phyloP scores from a whole-genome alignment of 139 green algal genomes.

The Diplosphaera chodatii region DNA sequence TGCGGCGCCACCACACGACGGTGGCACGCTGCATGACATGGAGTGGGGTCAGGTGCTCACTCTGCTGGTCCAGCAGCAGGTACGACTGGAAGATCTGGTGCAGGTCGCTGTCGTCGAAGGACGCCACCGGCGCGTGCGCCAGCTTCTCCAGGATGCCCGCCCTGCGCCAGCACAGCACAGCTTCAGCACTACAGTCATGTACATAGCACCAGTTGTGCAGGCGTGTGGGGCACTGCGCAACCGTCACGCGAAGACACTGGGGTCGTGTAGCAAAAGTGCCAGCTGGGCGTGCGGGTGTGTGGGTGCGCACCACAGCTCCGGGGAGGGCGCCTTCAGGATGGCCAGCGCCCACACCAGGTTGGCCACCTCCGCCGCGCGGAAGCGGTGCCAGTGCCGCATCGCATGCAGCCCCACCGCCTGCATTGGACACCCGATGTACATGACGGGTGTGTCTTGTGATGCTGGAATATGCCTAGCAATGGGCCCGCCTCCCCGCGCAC shows the following conservation, averaged over 20 bases:
- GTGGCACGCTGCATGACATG: not conserved
- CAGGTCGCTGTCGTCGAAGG: conserved; percentile 28
- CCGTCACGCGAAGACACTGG: too few species aligned
- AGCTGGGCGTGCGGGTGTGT: too few species aligned
- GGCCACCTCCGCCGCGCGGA: conserved; percentile 19
- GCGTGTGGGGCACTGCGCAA: too few species aligned
- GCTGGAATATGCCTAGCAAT: too few species aligned
- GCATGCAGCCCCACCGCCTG: conserved; percentile 10
- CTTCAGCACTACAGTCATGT: too few species aligned
- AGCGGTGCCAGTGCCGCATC: conserved; percentile 27
- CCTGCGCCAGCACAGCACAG: not conserved
- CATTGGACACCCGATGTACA: too few species aligned
- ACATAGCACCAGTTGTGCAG: too few species aligned
- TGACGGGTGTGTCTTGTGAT: too few species aligned
- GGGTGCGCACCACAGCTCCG: conserved; percentile 13
- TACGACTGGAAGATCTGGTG: conserved; percentile 36
- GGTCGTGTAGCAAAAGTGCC: too few species aligned
- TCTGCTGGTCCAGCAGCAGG: conserved; percentile 16
- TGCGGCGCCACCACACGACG: too few species aligned
- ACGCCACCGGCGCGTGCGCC: not conserved
- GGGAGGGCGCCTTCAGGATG: conserved; percentile 21
- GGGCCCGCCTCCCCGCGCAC: too few species aligned
- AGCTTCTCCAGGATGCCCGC: conserved; percentile 19
- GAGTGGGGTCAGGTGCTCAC: not conserved
- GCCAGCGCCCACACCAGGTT: conserved; percentile 37